Conservation (phyloP, 2,329 filamentous ascomycete genomes). For the Xylaria digitata region DNA sequence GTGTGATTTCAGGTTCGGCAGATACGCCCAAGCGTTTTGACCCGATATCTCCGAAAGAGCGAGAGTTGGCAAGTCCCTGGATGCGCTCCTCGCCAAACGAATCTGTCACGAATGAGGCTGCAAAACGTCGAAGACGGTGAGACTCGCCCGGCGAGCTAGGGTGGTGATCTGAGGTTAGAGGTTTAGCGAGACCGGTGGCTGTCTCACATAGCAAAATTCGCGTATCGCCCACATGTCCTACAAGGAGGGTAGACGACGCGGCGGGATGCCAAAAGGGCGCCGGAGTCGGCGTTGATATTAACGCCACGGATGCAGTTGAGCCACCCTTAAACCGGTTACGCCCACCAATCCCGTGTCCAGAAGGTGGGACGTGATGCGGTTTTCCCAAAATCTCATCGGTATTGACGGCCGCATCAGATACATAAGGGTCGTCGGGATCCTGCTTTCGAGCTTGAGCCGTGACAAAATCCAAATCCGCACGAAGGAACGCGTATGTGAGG, state of each 20-base stretch:
- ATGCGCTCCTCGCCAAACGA: constrained; percentile 98
- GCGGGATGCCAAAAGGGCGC: constrained; percentile 96
- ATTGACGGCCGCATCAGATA: constrained; percentile 83
- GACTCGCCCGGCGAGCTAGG: constrained; percentile 88
- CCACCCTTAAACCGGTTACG: constrained; percentile 87
- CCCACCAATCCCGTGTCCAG: constrained; percentile 75
- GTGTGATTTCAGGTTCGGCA: constrained; percentile 89
- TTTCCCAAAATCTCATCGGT: constrained; percentile 82
- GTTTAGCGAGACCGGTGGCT: constrained; percentile 79
- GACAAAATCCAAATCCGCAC: constrained; percentile 94
- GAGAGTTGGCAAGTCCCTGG: constrained; percentile 90
- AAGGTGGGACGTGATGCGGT: constrained; percentile 64
- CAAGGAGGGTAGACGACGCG: constrained; percentile 83
- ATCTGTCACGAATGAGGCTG: constrained; percentile 87
- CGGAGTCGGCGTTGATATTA: constrained; percentile 92
- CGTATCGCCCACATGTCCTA: constrained; percentile 94
- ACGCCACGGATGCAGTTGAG: constrained; percentile 87
- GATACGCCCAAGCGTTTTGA: constrained; percentile 94
- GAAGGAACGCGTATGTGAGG: constrained; percentile 91
- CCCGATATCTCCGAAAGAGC: constrained; percentile 91
- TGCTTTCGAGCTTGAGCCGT: constrained; percentile 86
- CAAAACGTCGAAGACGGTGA: constrained; percentile 84
- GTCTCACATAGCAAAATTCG: constrained; percentile 91
- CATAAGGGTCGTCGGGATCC: constrained; percentile 75
- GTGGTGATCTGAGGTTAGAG: constrained; percentile 91